Evolutionary conservation across 2,329 filamentous ascomycete genomes (phyloP).

Genomic region (Penicillium sp.): DNA sequence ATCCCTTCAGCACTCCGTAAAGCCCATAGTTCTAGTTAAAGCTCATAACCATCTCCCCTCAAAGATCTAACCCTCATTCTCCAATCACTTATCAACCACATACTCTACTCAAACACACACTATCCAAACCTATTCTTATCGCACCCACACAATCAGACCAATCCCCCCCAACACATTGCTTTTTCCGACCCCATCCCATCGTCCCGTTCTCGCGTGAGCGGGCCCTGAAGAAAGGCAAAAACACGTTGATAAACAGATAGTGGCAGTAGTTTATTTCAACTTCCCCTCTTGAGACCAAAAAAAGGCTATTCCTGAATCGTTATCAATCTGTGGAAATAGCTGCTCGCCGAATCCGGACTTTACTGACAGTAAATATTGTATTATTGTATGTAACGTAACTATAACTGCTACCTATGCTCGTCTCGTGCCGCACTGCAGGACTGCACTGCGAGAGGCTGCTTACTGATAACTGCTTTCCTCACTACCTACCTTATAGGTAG

Average conservation of each 20-base stretch:
- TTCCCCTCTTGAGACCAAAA: neutral
- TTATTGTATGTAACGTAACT: no score
- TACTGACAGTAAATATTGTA: no score
- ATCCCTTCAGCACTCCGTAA: no score
- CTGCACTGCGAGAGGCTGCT: neutral
- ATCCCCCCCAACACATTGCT: slow-evolving; percentile 17
- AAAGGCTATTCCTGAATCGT: no score
- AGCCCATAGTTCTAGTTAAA: no score
- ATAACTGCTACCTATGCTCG: no score
- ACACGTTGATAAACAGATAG: neutral
- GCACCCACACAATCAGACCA: slow-evolving; percentile 1
- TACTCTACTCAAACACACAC: no score
- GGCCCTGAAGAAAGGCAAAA: slow-evolving; percentile 21
- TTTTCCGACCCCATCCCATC: slow-evolving; percentile 18
- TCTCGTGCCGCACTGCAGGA: no score
- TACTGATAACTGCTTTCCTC: neutral
- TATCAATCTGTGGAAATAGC: neutral
- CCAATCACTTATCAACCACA: neutral
- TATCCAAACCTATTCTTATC: slow-evolving; percentile 1
- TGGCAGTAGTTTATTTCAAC: slow-evolving; percentile 29
- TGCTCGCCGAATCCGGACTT: no score
- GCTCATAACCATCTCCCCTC: no score
- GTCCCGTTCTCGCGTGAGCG: slow-evolving; percentile 12
- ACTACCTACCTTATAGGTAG: neutral
- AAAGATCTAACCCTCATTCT: neutral